Conservation (phyloP, 2,329 filamentous ascomycete species). For the Pseudocercospora vitis region DNA sequence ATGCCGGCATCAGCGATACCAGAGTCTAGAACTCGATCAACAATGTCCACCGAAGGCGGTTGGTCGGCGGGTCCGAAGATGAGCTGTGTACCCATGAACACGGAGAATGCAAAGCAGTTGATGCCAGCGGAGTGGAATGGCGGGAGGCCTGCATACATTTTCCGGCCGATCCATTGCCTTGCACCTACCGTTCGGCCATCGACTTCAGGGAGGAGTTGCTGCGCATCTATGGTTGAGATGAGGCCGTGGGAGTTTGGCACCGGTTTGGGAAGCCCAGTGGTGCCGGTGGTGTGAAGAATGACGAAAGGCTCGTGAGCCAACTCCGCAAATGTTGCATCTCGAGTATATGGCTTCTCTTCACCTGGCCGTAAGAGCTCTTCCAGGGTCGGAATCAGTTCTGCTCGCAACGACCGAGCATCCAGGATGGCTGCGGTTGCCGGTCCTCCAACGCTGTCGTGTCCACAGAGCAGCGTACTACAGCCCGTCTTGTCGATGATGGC, state of each 20-base stretch:
- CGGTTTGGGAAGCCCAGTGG: slow-evolving; percentile 22
- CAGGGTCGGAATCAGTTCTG: no score
- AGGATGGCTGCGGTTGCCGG: no score
- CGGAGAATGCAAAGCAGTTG: slow-evolving; percentile 11
- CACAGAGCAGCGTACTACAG: no score
- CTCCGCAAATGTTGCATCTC: no score
- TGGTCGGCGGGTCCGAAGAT: slow-evolving; percentile 11
- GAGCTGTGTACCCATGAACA: slow-evolving; percentile 13
- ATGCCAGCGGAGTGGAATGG: slow-evolving; percentile 20
- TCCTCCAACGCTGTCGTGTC: no score
- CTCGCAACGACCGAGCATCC: no score
- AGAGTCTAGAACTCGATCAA: no score
- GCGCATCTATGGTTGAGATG: slow-evolving; percentile 17
- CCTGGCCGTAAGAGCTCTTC: no score
- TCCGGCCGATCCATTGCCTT: slow-evolving; percentile 15
- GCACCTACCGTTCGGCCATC: slow-evolving; percentile 9
- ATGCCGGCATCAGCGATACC: slow-evolving; percentile 8
- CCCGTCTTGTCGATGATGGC: no score
- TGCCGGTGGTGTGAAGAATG: slow-evolving; percentile 20
- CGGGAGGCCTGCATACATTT: slow-evolving; percentile 12
- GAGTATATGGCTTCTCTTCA: no score
- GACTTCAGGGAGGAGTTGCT: slow-evolving; percentile 14
- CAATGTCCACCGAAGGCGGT: slow-evolving; percentile 9
- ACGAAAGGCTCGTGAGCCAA: slow-evolving; percentile 23
- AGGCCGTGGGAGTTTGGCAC: slow-evolving; percentile 20